Evolutionary conservation across 768 basidiomycete genomes (phyloP), one percentile per base, ranked within the genome.

Genomic region (Rhodotorula babjevae): DNA sequence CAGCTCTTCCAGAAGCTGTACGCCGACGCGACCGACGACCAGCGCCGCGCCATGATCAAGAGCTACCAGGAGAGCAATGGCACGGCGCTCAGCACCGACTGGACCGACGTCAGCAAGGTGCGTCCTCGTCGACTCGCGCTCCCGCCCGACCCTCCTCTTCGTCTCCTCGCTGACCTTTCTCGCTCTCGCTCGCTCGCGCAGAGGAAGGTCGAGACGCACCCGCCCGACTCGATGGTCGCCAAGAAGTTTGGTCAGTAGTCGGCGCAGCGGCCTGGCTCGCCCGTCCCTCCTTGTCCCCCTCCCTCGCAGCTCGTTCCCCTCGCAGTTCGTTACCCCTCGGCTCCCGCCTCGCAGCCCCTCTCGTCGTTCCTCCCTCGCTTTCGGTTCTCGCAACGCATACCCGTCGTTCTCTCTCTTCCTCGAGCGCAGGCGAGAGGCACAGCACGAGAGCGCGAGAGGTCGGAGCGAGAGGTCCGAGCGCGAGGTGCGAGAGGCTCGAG

Each of bases 31-130:
- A 93, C 96, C 76, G 91, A 93, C 0, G 91, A 99, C 77, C 92
- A 94, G 23, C 87, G 85, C 78, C 86, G 88, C 50, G 96, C 96
- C 7, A 99, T 99, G 93, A 88, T 97, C 88, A 99, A 99, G 86
- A 94, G 92, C 79, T 97, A 91, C 81, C 84, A 85, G 71, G 95
- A 99, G 84, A 92, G 91, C 76, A 93, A 93, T 14, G 96, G 96
- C 15, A 99, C 96, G 16, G 89, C 92, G 0, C 84, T 99, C 53
- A 93, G 91, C 82, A 99, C 95, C 0, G 92, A 96, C 80, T 99
- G 95, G 95, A 87, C 87, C 10, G 91, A 93, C 74, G 92, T 99
- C 25, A 83, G 81, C 72, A 90, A 89, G 69, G 75, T 65, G n/a
- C 29, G 71, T 31, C 40, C 9, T 47, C 11, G 1, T 36, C 16